Evolutionary conservation across 1,139 yeast species (phyloP), one percentile per base, ranked within the genome.

Genomic region (Candida freyschussii): DNA sequence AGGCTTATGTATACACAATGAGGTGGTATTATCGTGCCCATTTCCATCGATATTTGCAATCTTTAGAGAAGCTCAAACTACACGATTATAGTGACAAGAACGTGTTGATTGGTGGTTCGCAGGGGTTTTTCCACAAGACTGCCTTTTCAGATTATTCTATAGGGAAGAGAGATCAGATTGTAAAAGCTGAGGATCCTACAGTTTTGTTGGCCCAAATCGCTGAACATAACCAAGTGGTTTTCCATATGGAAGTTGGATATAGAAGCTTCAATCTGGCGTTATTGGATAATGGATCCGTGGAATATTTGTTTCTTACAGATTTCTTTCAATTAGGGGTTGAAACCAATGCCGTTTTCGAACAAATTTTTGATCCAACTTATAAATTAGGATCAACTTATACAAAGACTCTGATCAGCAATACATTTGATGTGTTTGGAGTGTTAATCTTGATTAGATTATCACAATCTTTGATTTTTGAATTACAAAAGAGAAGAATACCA

Each of bases 201-300:
- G 87, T 84, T 0, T 77, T 87, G 59, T 77, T 86, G 6, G 84
- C 93, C 0, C 93, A 83, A 52, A 82, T 85, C 23, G 95, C 96
- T 0, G 95, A 86, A 56, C 72, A 80, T 9, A 77, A 78, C 24
- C 78, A 78, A 4, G 66, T 72, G 44, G 63, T 72, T 8, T 78
- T 78, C 49, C 75, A 81, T 73, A 62, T 82, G 37, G 96, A 87
- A 50, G 73, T 74, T 38, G 77, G 83, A 0, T 85, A 78, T 55
- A 66, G 81, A 37, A 84, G 83, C 48, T 76, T 86, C 62, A 77
- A 79, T 40, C 59, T 78, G 24, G 91, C 95, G 0, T 55, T 87
- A 7, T 57, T 80, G 18, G 95, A 86, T 52, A 87, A 86, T 56
- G 75, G 80, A 13, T 68, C 80, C 2, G 89, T 78, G 5, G 96